Conservation (phyloP, 1,284 basidiomycete species). For the Irpex rosettiformis region DNA sequence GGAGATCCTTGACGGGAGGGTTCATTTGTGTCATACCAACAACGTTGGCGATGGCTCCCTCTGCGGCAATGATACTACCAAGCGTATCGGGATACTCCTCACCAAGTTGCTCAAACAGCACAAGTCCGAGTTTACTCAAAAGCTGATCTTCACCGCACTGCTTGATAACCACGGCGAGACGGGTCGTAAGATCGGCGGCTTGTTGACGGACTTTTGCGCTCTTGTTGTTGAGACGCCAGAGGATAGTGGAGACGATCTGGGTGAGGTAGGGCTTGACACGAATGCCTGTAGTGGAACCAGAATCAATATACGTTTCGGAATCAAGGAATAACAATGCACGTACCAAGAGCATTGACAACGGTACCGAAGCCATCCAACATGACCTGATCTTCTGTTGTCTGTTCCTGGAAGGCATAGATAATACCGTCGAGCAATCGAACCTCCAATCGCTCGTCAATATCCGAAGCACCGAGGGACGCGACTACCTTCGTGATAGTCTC, state of each 20-base stretch:
- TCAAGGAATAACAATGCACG: slow-evolving; percentile 13
- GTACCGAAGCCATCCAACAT: slow-evolving; percentile 99
- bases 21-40: slow-evolving; percentile 99
- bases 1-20: slow-evolving; percentile 96
- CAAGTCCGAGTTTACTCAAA: slow-evolving; percentile 94
- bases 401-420: slow-evolving; percentile 99
- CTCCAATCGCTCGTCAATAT: slow-evolving; percentile 95
- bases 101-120: slow-evolving; percentile 97
- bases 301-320: background rate
- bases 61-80: slow-evolving; percentile 97
- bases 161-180: slow-evolving; percentile 96
- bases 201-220: slow-evolving; percentile 98
- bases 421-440: slow-evolving; percentile 95
- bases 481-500: slow-evolving; percentile 99
- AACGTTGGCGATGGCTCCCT: slow-evolving; percentile 98
- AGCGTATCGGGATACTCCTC: slow-evolving; percentile 99
- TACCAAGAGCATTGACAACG: slow-evolving; percentile 88
- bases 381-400: slow-evolving; percentile 97
- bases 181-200: slow-evolving; percentile 94
- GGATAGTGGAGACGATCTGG: slow-evolving; percentile 98
- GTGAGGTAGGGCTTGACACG: slow-evolving; percentile 99
- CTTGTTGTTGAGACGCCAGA: slow-evolving; percentile 99
- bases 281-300: slow-evolving; percentile 54
- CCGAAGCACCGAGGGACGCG: slow-evolving; percentile 88
- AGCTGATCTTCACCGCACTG: slow-evolving; percentile 97